Evolutionary conservation across 2,329 filamentous ascomycete genomes (phyloP).

Genomic region (Cladosporium colombiae): DNA sequence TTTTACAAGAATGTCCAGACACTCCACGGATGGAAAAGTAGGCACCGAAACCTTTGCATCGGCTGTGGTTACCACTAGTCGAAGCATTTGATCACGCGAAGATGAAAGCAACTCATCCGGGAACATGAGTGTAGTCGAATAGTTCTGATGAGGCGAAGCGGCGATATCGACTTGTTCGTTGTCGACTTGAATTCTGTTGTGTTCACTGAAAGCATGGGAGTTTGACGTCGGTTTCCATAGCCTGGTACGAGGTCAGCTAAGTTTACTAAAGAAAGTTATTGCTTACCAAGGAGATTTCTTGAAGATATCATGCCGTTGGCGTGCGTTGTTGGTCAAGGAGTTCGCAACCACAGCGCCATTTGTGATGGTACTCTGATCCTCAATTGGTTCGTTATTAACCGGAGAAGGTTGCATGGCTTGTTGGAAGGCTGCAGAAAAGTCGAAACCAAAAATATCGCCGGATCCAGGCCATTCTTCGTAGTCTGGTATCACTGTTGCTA

Average conservation of each 20-base stretch:
- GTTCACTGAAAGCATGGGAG: conserved; percentile 36
- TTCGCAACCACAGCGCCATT: neutral
- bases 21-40: conserved; percentile 36
- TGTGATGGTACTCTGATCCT: neutral
- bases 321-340: conserved; percentile 3
- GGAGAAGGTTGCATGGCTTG: conserved; percentile 19
- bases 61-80: conserved; percentile 35
- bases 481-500: conserved; percentile 24
- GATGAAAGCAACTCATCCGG: conserved; percentile 28
- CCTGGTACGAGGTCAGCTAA: conserved; percentile 20
- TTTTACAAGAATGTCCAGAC: conserved; percentile 36
- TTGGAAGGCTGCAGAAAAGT: conserved; percentile 26
- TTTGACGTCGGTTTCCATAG: conserved; percentile 34
- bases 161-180: conserved; percentile 33
- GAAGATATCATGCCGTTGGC: conserved; percentile 23
- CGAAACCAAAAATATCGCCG: conserved; percentile 25
- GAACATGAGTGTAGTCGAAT: conserved; percentile 31
- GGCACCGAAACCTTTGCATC: conserved; percentile 33
- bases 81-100: conserved; percentile 35
- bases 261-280: neutral
- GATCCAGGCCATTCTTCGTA: conserved; percentile 23
- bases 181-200: conserved; percentile 32
- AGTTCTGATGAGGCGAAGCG: conserved; percentile 35
- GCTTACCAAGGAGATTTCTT: conserved; percentile 23
- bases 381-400: neutral